Conservation (phyloP, 1,284 basidiomycete genomes). For the Mycosarcoma mackinlayi region DNA sequence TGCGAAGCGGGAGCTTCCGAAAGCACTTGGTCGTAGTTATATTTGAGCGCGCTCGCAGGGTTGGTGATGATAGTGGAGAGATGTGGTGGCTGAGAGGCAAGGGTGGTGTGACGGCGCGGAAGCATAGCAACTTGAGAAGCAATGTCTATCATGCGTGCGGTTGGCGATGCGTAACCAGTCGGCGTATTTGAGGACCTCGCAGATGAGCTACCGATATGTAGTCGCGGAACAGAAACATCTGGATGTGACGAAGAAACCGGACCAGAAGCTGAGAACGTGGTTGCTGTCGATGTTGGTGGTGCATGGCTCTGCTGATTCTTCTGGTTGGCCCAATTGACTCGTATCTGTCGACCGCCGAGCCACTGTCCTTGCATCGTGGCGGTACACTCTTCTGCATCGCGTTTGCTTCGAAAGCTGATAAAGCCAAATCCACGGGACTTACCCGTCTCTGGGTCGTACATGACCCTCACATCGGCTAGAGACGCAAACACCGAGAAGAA, state of each 20-base stretch:
- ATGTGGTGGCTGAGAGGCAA: conserved; percentile 3
- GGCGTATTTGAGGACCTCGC: background rate
- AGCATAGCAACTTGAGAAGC: background rate
- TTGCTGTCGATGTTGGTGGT: background rate
- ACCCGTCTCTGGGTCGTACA: conserved; percentile 99
- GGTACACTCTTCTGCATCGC: conserved; percentile 97
- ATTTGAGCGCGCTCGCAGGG: conserved; percentile 5
- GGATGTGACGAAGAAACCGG: background rate
- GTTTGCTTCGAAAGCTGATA: conserved; percentile 92
- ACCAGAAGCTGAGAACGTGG: background rate
- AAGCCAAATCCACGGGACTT: conserved; percentile 95
- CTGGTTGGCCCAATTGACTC: conserved; percentile 99
- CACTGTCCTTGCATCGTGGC: conserved; percentile 99
- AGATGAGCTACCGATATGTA: background rate
- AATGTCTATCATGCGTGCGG: conserved; percentile 4
- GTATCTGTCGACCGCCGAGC: conserved; percentile 95
- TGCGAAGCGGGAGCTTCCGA: conserved; percentile 90
- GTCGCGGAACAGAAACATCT: background rate
- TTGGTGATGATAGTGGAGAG: background rate
- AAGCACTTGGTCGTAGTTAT: conserved; percentile 83
- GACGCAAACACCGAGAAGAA: conserved; percentile 95
- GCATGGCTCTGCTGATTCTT: conserved; percentile 83
- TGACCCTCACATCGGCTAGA: conserved; percentile 94
- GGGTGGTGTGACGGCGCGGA: conserved; percentile 31
- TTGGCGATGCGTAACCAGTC: conserved; percentile 4